A percentile compares a stretch with the other conserved stretches of the same genome.
These are phyloP conservation scores for Dissoconium aciculare DNA, from an alignment of 2,329 filamentous ascomycete genomes.

Conservation along the genomic window DNA sequence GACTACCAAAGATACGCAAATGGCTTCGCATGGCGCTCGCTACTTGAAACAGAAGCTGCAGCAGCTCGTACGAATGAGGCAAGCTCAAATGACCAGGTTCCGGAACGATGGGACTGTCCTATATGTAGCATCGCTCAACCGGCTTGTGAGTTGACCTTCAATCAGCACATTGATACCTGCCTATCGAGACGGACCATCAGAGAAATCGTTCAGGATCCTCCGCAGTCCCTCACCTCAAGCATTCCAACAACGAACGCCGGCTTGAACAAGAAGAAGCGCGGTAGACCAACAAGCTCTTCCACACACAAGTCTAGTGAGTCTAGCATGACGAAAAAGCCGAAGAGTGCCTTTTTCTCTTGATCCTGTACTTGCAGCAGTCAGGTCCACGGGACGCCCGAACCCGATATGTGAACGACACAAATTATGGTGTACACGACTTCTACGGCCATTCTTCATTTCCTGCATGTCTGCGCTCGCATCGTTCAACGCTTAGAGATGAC, in stretches of 20 bases:
- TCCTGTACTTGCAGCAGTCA: too few relatives aligned
- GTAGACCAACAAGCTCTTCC: too few relatives aligned
- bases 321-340: too few relatives aligned
- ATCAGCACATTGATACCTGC: slow-evolving; percentile 84
- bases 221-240: too few relatives aligned
- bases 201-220: slow-evolving; percentile 52
- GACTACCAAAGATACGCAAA: slow-evolving; percentile 21
- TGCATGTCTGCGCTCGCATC: too few relatives aligned
- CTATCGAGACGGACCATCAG: slow-evolving; percentile 75
- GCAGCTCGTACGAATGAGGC: slow-evolving; percentile 16
- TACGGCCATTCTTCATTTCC: too few relatives aligned
- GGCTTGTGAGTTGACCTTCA: slow-evolving; percentile 64
- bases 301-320: too few relatives aligned
- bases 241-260: slow-evolving; percentile 5
- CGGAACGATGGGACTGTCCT: slow-evolving; percentile 64
- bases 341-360: too few relatives aligned
- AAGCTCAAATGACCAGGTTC: slow-evolving; percentile 10
- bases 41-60: slow-evolving; percentile 17
- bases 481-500: too few relatives aligned
- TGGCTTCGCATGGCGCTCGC: slow-evolving; percentile 21
- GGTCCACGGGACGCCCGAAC: too few relatives aligned
- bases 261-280: slow-evolving; percentile 3
- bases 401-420: too few relatives aligned
- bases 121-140: slow-evolving; percentile 66
- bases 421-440: too few relatives aligned